A percentile compares a stretch with the other conserved stretches of the same genome.
These are phyloP conservation scores for Takashimella koratensis DNA, from an alignment of 1,284 basidiomycete genomes.

Conservation along the genomic window DNA sequence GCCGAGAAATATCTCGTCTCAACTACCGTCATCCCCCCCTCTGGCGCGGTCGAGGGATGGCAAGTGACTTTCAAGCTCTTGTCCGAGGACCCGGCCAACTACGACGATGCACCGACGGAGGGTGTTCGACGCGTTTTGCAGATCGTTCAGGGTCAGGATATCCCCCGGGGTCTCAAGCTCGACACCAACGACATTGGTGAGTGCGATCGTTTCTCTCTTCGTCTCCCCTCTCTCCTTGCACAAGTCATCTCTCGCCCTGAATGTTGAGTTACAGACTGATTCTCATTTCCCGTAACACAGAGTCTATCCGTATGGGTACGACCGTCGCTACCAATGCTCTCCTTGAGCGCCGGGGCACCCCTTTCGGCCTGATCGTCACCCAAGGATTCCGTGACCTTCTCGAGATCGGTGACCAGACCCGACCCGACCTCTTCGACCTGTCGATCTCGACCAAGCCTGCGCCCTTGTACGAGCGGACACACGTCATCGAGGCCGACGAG, in stretches of 20 bases:
- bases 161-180: slow-evolving; percentile 65
- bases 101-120: slow-evolving; percentile 49
- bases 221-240: too few relatives aligned
- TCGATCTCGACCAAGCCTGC: slow-evolving; percentile 46
- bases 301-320: slow-evolving; percentile 40
- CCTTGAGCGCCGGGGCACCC: slow-evolving; percentile 45
- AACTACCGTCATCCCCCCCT: neutral
- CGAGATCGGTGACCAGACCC: slow-evolving; percentile 48
- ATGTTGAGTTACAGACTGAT: too few relatives aligned
- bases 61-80: slow-evolving; percentile 56
- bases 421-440: slow-evolving; percentile 48
- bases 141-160: slow-evolving; percentile 48
- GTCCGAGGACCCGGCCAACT: slow-evolving; percentile 67
- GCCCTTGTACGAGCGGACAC: slow-evolving; percentile 35
- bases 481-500: slow-evolving; percentile 21
- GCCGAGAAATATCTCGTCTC: neutral
- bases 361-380: slow-evolving; percentile 53
- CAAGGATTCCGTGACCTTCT: slow-evolving; percentile 87
- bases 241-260: too few relatives aligned
- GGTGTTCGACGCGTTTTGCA: slow-evolving; percentile 47
- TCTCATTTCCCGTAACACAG: too few relatives aligned
- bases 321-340: slow-evolving; percentile 51
- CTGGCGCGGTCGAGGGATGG: neutral
- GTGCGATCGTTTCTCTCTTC: too few relatives aligned
- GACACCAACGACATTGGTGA: slow-evolving; percentile 73